These are phyloP conservation scores for Candolleomyces eurysporus DNA, from an alignment of 768 basidiomycete genomes.

Conservation along the genomic window DNA sequence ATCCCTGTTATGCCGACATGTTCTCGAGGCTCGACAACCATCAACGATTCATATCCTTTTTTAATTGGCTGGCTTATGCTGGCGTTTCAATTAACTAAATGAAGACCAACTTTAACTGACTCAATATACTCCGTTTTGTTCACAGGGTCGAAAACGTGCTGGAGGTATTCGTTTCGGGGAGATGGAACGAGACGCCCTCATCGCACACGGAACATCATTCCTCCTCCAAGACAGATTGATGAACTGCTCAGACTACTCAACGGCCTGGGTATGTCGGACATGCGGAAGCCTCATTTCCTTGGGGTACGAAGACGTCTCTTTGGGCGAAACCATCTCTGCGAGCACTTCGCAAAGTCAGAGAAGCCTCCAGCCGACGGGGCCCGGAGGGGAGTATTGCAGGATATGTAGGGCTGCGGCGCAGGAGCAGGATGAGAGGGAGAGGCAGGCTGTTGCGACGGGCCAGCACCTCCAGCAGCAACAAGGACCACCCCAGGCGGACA, in stretches of 20 bases:
- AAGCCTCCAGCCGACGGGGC: slow-evolving; percentile 56
- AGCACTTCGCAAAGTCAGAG: slow-evolving; percentile 22
- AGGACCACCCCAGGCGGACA: slow-evolving; percentile 38
- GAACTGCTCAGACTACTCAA: slow-evolving; percentile 99
- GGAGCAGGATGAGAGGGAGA: slow-evolving; percentile 58
- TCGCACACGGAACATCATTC: slow-evolving; percentile 98
- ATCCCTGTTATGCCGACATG: neutral
- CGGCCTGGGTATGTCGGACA: slow-evolving; percentile 96
- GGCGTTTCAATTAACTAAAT: neutral
- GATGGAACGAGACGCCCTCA: slow-evolving; percentile 99
- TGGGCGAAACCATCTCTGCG: slow-evolving; percentile 55
- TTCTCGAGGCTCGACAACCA: neutral
- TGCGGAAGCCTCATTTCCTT: slow-evolving; percentile 96
- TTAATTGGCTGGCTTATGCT: too few species aligned
- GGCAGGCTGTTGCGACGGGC: slow-evolving; percentile 58
- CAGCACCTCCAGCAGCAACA: slow-evolving; percentile 39
- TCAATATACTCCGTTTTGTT: neutral
- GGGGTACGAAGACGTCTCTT: slow-evolving; percentile 86
- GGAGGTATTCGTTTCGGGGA: slow-evolving; percentile 99
- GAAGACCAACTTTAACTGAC: neutral
- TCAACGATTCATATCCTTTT: too few species aligned
- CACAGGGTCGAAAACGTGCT: slow-evolving; percentile 93
- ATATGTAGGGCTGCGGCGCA: slow-evolving; percentile 79
- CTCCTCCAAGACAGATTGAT: slow-evolving; percentile 96
- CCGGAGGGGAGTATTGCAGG: slow-evolving; percentile 91